A percentile compares a stretch with the other conserved stretches of the same genome.
phyloP scores from a whole-genome alignment of 768 basidiomycete species.

The Symmetrospora coprosmae region DNA sequence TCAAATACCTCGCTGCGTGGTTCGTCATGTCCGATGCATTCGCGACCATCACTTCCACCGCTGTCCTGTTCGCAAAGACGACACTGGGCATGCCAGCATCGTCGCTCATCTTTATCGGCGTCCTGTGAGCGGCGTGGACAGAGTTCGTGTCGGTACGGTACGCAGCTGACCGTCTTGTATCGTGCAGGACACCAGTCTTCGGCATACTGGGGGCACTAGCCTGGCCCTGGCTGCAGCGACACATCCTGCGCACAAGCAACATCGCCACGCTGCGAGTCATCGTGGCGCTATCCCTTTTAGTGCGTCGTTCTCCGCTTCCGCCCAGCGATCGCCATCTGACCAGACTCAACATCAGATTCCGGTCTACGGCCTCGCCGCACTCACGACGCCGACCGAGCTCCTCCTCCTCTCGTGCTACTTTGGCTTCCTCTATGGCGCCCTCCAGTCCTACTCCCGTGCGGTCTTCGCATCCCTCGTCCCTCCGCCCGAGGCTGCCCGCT shows the following conservation, averaged over 20 bases:
- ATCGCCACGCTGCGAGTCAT: constrained; percentile 52
- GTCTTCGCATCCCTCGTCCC: constrained; percentile 79
- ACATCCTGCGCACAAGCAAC: constrained; percentile 44
- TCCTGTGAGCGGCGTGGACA: constrained; percentile 47
- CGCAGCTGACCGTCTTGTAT: no score
- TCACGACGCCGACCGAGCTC: constrained; percentile 72
- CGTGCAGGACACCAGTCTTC: constrained; percentile 44
- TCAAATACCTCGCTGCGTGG: constrained; percentile 82
- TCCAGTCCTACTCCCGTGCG: constrained; percentile 77
- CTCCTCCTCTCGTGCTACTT: constrained; percentile 69
- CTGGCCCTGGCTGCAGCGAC: constrained; percentile 61
- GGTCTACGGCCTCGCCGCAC: constrained; percentile 48
- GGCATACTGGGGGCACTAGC: constrained; percentile 75
- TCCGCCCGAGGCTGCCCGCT: constrained; percentile 72
- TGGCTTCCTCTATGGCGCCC: constrained; percentile 65
- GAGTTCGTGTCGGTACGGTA: constrained; percentile 27
- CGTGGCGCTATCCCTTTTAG: constrained; percentile 53
- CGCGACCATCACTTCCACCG: constrained; percentile 81
- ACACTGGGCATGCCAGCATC: constrained; percentile 64
- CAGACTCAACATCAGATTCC: constrained; percentile 24
- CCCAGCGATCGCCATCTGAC: constrained; percentile 40
- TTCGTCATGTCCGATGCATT: constrained; percentile 77
- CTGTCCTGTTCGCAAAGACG: constrained; percentile 84
- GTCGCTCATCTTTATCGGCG: constrained; percentile 41
- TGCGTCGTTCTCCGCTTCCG: constrained; percentile 77